Evolutionary conservation across 768 basidiomycete species (phyloP).

Genomic region (Boletus huronensis): DNA sequence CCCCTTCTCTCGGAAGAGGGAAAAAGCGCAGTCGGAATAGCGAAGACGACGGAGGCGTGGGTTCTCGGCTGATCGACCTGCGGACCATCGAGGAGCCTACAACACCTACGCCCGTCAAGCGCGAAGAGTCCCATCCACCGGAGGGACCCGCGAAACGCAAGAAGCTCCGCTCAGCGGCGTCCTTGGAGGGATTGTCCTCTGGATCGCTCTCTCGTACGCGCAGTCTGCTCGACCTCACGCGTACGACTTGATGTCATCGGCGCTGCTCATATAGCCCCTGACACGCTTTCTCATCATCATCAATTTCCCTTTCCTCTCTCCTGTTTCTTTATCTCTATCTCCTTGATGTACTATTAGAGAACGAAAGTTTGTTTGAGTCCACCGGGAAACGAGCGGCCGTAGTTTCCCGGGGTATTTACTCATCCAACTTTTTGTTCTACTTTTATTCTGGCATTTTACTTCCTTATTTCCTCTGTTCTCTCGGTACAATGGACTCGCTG

Average conservation of each 20-base stretch:
- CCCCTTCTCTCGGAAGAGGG: slow-evolving; percentile 7
- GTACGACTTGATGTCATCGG: neutral
- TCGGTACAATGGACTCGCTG: neutral
- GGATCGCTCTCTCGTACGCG: slow-evolving; percentile 1
- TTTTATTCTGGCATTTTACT: neutral
- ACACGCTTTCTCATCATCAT: neutral
- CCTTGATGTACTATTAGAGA: neutral
- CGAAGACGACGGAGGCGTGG: slow-evolving; percentile 3
- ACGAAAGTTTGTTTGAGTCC: neutral
- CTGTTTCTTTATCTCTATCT: neutral
- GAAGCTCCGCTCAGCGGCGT: slow-evolving; percentile 5
- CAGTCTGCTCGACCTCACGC: slow-evolving; percentile 1
- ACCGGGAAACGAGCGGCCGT: slow-evolving; percentile 1
- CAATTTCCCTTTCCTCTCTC: too few species aligned
- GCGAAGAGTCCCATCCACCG: neutral
- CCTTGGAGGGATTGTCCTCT: neutral
- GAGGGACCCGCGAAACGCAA: slow-evolving; percentile 12
- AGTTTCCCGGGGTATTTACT: neutral
- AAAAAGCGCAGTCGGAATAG: slow-evolving; percentile 14
- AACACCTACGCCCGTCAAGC: slow-evolving; percentile 1
- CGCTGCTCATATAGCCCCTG: neutral
- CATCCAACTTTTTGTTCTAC: neutral
- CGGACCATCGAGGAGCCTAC: neutral
- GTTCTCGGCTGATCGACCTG: neutral
- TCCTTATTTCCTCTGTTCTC: neutral